Base-by-base conservation (phyloP, 306 rosid species). In the Quercus robur region DNA sequence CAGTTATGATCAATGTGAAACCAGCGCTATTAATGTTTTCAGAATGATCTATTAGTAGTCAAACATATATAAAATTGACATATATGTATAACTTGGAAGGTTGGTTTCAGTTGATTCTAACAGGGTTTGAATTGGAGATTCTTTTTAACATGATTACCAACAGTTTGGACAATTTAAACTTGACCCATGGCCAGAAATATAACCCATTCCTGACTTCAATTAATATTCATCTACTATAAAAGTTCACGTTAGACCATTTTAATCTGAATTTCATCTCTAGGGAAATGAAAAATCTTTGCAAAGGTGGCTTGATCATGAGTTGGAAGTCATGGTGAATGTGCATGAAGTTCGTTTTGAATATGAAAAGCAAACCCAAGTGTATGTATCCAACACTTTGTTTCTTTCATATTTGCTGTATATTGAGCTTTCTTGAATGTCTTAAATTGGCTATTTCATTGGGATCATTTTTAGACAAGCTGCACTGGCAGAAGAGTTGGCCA, bases 251-350 rank as follows among this genome's bases (percentile, higher is more conserved):
- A 28, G 38, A 76, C 26, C 31, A 75, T 19, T 56, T 76, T 75
- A 54, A 75, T 51, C 61, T 41, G 77, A 77, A 30, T 77, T 80
- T 38, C 78, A 55, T 83, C 56, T 83, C 75, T 79, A 92, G 97
- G 85, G 79, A 68, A 92, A 85, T 68, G 95, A 92, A 55, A 89
- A 89, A 71, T 82, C 92, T 78, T 80, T 89, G 73, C 88, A 74
- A 78, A 87, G 82, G 84, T 92, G 95, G 97, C 92, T 90, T 75
- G 97, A 92, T 82, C 94, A 90, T 73, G 97, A 92, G 87, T 82
- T 92, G 68, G 95, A 92, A 82, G 97, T 90, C 83, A 76, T 86
- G 80, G 92, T 92, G 74, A 85, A 90, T 41, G 84, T 92, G 84
- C 88, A 87, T 70, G 97, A 90, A 90, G 97, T 92, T 57, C 97